These are phyloP conservation scores for Scutellaria minor DNA, from an alignment of 257 asterid species.

Conservation along the genomic window DNA sequence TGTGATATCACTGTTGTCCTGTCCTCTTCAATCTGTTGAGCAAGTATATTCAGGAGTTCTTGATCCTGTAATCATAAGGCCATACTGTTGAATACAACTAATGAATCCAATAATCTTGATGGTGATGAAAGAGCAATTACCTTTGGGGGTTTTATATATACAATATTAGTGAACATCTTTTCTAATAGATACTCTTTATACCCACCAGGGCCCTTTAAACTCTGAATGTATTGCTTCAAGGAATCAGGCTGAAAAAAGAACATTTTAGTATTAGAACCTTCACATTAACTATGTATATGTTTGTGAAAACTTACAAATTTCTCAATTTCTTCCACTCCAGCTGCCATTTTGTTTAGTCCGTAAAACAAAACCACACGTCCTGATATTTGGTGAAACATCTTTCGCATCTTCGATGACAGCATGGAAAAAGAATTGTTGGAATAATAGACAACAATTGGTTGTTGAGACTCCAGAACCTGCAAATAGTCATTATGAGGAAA, in stretches of 20 bases:
- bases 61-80: slow-evolving; percentile 64
- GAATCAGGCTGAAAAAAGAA: slow-evolving; percentile 59
- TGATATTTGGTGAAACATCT: slow-evolving; percentile 63
- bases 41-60: slow-evolving; percentile 60
- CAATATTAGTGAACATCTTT: slow-evolving; percentile 57
- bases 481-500: background rate
- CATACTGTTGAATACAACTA: too few species aligned
- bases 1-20: slow-evolving; percentile 72
- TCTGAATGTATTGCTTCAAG: slow-evolving; percentile 55
- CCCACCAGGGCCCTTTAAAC: slow-evolving; percentile 44
- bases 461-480: slow-evolving; percentile 51
- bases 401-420: slow-evolving; percentile 57
- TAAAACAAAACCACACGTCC: slow-evolving; percentile 70
- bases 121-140: slow-evolving; percentile 38
- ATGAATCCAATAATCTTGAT: too few species aligned
- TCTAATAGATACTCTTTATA: slow-evolving; percentile 46
- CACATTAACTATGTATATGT: background rate
- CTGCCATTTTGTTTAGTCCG: slow-evolving; percentile 64
- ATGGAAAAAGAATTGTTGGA: slow-evolving; percentile 67
- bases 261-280: background rate
- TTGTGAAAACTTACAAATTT: slow-evolving; percentile 57
- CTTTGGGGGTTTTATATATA: slow-evolving; percentile 62
- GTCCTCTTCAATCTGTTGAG: slow-evolving; percentile 82
- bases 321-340: slow-evolving; percentile 62
- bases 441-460: slow-evolving; percentile 74